Base-by-base conservation (phyloP, 2,329 filamentous ascomycete genomes). In the Septoria linicola region DNA sequence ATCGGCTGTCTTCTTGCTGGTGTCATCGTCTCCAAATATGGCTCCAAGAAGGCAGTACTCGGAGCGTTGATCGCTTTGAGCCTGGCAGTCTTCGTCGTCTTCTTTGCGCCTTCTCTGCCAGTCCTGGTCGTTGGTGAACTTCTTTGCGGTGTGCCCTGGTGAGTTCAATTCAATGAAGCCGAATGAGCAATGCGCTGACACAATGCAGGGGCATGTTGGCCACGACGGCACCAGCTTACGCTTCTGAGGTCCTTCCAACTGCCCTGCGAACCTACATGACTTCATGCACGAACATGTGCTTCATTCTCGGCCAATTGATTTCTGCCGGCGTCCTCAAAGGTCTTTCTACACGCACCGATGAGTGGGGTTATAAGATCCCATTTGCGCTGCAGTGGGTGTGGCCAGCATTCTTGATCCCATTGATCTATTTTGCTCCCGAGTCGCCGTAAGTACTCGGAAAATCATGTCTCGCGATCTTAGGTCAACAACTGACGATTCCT, bases 221-320 rank as follows among this genome's bases (percentile, higher is more conserved):
- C 8, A 62, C 57, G 1, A 70, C 70, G 13, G 65, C 68, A 1
- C 64, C 41, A 13, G 41, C 82, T 0, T 88, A 88, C 61, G 84
- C 84, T 23, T 82, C 81, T 48, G 85, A 88, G 61, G 76, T 84
- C 10, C 79, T 78, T 23, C 82, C 81, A 4, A 70, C 80, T 39
- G 75, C 75, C 1, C 73, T 84, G 31, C 75, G 82, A n/a, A 78
- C 76, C n/a, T 77, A 79, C 45, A 69, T 83, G 13, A 83, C 80
- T 1, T 77, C 77, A 13, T 83, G 77, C 50, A 78, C 82, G 49
- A 83, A 82, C 58, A 67, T 83, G 25, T 82, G 79, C 59, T 84
- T 81, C 67, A 79, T 81, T 41, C 77, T 80, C 11, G 81, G 81
- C 1, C 80, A 83, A 59, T 73, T 84, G 8, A 68, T 84, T 2